These are phyloP conservation scores for Exophiala phaeomuriformis DNA, from an alignment of 2,329 filamentous ascomycete genomes.

Conservation along the genomic window DNA sequence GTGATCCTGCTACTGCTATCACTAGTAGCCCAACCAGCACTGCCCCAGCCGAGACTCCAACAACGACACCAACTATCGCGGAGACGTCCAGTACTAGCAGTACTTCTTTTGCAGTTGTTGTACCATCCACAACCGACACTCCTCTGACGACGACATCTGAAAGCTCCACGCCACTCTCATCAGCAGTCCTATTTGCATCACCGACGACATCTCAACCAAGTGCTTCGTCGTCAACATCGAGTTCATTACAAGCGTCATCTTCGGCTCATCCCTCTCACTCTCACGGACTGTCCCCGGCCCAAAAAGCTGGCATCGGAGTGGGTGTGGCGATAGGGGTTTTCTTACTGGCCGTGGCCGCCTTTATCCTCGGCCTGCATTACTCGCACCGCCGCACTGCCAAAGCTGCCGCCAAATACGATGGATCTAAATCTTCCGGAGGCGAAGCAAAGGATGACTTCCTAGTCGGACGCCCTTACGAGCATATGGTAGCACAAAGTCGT, in stretches of 20 bases:
- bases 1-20: background rate
- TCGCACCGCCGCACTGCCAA: conserved; percentile 8
- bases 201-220: background rate
- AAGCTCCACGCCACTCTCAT: background rate
- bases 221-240: background rate
- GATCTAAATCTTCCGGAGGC: background rate
- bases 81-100: background rate
- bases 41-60: background rate
- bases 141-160: background rate
- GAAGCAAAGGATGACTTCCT: conserved; percentile 18
- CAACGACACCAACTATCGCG: background rate
- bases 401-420: background rate
- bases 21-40: background rate
- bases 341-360: conserved; percentile 6
- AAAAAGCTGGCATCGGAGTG: conserved; percentile 22
- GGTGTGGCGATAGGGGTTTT: conserved; percentile 16
- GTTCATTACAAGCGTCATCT: background rate
- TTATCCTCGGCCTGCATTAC: conserved; percentile 16
- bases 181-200: background rate
- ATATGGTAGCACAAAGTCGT: background rate
- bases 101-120: background rate
- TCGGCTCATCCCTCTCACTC: conserved; percentile 6
- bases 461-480: conserved; percentile 19
- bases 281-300: conserved; percentile 16
- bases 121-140: background rate